Percentiles rank a stretch among this genome's conserved stretches.
Evolutionary conservation across 2,329 filamentous ascomycete species (phyloP).

Genomic region (Plectosphaerella plurivora): DNA sequence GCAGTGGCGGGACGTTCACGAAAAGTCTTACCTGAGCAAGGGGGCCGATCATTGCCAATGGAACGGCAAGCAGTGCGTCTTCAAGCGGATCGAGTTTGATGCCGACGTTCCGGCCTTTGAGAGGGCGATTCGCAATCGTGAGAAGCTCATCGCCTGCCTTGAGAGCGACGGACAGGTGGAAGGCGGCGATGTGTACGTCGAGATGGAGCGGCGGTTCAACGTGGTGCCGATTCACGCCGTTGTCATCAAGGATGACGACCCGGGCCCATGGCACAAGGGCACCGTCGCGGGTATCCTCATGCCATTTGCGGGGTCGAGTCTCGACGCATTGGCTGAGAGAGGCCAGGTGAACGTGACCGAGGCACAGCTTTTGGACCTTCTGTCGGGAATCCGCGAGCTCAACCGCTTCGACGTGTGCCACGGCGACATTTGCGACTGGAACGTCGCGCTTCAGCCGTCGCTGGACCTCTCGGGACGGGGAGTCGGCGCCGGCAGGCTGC

Average conservation of each 20-base stretch:
- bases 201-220: constrained; percentile 10
- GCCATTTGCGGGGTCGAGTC: constrained; percentile 2
- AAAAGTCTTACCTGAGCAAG: constrained; percentile 9
- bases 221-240: constrained; percentile 12
- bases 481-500: neutral
- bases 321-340: constrained; percentile 1
- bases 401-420: constrained; percentile 1
- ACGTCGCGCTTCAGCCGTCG: constrained; percentile 1
- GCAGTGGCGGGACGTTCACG: constrained; percentile 3
- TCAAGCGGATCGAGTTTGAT: constrained; percentile 16
- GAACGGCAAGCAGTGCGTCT: constrained; percentile 10
- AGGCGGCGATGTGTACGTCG: constrained; percentile 5
- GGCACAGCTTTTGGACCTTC: constrained; percentile 1
- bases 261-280: constrained; percentile 4
- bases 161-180: neutral
- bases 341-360: constrained; percentile 1
- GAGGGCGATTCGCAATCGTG: constrained; percentile 10
- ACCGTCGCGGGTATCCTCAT: constrained; percentile 7
- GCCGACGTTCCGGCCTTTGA: constrained; percentile 8
- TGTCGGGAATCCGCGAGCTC: constrained; percentile 2
- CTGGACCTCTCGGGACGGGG: neutral
- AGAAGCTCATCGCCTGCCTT: constrained; percentile 6
- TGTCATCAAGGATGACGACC: constrained; percentile 5
- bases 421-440: constrained; percentile 6
- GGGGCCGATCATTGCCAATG: constrained; percentile 8